Evolutionary conservation across 208 protist species (phyloP).

Genomic region (Leishmania tarentolae): DNA sequence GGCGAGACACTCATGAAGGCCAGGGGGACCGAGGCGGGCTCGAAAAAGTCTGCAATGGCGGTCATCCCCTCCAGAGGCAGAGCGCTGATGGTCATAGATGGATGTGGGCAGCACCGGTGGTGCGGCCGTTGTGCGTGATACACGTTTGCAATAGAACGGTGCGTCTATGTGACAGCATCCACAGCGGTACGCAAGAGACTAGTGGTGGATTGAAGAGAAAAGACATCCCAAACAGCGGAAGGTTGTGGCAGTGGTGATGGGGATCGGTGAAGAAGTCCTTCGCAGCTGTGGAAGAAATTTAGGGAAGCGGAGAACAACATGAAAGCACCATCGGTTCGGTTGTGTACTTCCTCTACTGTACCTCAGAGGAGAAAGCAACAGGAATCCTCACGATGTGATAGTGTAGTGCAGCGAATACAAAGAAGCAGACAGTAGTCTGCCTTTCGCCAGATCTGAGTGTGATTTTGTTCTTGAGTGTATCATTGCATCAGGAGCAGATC

Average conservation of each 20-base stretch:
- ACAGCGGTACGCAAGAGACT: background rate
- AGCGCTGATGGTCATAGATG: background rate
- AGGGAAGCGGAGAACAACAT: background rate
- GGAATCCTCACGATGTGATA: background rate
- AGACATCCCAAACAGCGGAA: background rate
- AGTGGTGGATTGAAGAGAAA: background rate
- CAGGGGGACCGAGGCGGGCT: slow-evolving; percentile 6
- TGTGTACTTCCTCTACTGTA: background rate
- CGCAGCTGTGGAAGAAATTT: background rate
- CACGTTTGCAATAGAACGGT: background rate
- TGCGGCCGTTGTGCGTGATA: background rate
- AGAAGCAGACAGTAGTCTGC: background rate
- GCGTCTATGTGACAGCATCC: background rate
- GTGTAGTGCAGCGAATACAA: background rate
- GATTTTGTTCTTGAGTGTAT: background rate
- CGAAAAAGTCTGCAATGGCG: slow-evolving; percentile 21
- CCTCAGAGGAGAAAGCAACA: background rate
- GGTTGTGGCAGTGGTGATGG: background rate
- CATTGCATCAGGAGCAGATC: background rate
- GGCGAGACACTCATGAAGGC: slow-evolving; percentile 10
- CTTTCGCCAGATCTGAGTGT: background rate
- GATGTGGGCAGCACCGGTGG: too few relatives aligned
- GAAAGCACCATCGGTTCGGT: background rate
- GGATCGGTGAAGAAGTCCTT: background rate
- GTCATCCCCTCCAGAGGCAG: slow-evolving; percentile 5